Conservation (phyloP, 768 basidiomycete species). For the Leucocoprinus sp. region DNA sequence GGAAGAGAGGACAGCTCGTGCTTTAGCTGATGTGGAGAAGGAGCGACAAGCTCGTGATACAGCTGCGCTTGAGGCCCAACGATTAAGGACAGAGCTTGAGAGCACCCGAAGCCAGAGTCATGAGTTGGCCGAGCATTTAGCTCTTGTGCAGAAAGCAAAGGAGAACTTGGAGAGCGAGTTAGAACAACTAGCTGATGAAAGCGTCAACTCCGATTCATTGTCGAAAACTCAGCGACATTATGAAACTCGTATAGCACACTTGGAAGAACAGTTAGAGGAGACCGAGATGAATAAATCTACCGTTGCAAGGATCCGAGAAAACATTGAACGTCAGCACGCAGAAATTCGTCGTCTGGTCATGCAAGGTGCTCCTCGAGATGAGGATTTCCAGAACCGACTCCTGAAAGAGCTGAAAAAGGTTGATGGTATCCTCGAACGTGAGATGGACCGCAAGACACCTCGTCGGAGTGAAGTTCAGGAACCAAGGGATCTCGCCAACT, state of each 20-base stretch:
- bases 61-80: conserved; percentile 53
- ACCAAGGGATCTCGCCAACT: conserved; percentile 31
- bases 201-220: conserved; percentile 42
- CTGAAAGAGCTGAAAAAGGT: conserved; percentile 54
- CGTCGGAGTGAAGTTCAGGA: conserved; percentile 27
- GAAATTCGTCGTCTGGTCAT: conserved; percentile 63
- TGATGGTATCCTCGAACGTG: conserved; percentile 49
- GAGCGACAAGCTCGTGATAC: conserved; percentile 60
- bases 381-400: conserved; percentile 51
- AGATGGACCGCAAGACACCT: conserved; percentile 34
- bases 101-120: conserved; percentile 44
- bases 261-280: conserved; percentile 56
- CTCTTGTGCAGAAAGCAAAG: conserved; percentile 50
- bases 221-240: conserved; percentile 59
- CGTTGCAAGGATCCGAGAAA: conserved; percentile 48
- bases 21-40: conserved; percentile 52
- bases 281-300: conserved; percentile 41
- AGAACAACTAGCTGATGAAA: conserved; percentile 54
- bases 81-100: conserved; percentile 56
- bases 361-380: conserved; percentile 48
- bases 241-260: conserved; percentile 49
- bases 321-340: conserved; percentile 60
- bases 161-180: conserved; percentile 61
- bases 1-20: conserved; percentile 51
- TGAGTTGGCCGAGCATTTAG: conserved; percentile 46